Percentiles rank a stretch among this genome's conserved stretches.
Evolutionary conservation across 495 filamentous ascomycete species (phyloP).

Genomic region (Ascobolus immersus): DNA sequence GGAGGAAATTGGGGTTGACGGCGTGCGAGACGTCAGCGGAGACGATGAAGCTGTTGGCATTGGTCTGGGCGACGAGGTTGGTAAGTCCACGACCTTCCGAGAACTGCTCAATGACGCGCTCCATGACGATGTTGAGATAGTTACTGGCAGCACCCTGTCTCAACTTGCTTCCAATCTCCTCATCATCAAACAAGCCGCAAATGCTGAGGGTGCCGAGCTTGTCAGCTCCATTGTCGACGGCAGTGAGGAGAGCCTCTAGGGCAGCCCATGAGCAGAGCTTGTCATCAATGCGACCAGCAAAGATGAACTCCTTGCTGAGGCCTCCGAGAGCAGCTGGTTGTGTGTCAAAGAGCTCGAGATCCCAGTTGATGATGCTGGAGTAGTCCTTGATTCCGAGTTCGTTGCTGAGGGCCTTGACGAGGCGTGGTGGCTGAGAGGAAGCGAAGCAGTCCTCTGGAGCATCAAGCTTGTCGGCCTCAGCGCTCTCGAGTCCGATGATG

Average conservation of each 20-base stretch:
- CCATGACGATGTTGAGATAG: slow-evolving; percentile 53
- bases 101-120: slow-evolving; percentile 55
- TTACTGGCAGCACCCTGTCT: slow-evolving; percentile 78
- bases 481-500: slow-evolving; percentile 55
- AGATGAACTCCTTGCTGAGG: slow-evolving; percentile 80
- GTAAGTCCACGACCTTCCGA: slow-evolving; percentile 20
- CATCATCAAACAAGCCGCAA: slow-evolving; percentile 80
- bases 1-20: slow-evolving; percentile 76
- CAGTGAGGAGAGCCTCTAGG: slow-evolving; percentile 56
- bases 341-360: slow-evolving; percentile 84
- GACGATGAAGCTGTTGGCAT: slow-evolving; percentile 78
- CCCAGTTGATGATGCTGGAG: slow-evolving; percentile 69
- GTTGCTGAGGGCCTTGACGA: slow-evolving; percentile 57
- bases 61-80: slow-evolving; percentile 53
- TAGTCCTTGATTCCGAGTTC: slow-evolving; percentile 43
- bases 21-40: slow-evolving; percentile 87
- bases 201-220: slow-evolving; percentile 41
- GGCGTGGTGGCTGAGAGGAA: slow-evolving; percentile 52
- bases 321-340: slow-evolving; percentile 69
- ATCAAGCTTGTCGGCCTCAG: slow-evolving; percentile 21
- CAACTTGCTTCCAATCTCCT: slow-evolving; percentile 76
- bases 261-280: slow-evolving; percentile 90
- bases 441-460: slow-evolving; percentile 28
- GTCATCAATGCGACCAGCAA: slow-evolving; percentile 83
- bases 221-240: slow-evolving; percentile 19